Base-by-base conservation (phyloP, 2,329 filamentous ascomycete genomes). In the Hymenoscyphus salicellus region DNA sequence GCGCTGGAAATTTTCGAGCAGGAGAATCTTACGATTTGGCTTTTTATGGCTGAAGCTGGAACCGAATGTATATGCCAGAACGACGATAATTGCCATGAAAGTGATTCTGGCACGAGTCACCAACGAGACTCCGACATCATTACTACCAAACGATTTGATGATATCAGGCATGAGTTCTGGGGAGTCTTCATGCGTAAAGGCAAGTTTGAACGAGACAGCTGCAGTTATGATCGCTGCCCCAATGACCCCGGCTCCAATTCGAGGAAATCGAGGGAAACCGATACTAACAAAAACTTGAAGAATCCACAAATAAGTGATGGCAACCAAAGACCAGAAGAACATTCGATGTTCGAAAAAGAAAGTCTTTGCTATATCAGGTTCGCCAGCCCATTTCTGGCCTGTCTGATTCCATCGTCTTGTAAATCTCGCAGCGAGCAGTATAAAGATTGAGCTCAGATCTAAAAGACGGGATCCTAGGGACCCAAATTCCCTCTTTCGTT, bases 331-430 rank as follows among this genome's bases (percentile, higher is more conserved):
- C 95, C 95, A 99, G 3, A 99, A 84, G 0, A 90, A 73, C 32
- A 81, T 76, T 1, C 87, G 87, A 63, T 91, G 84, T 0, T 83
- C 79, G 17, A 83, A 79, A 62, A 96, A 80, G 73, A 92, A 89
- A 5, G 77, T 80, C 65, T 89, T 91, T 67, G 91, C 90, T 56
- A 98, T 91, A 73, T 98, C 95, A 30, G 92, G 87, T 46, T 89
- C 90, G n/a, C 93, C 93, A 1, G 95, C 90, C 72, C 92, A 93
- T 76, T 99, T 99, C 75, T 98, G 94, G 4, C 95, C 95, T 0
- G 95, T 98, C 76, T 98, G 95, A 74, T 98, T 98, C 94, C 94
- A 99, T 63, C 89, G 85, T 55, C 92, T 82, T 43, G 87, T 79
- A 2, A 96, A 72, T 41, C 93, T 85, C 61, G 91, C 84, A 7